phyloP scores from a whole-genome alignment of 2,329 filamentous ascomycete species.

The Colletotrichum tropicicola region DNA sequence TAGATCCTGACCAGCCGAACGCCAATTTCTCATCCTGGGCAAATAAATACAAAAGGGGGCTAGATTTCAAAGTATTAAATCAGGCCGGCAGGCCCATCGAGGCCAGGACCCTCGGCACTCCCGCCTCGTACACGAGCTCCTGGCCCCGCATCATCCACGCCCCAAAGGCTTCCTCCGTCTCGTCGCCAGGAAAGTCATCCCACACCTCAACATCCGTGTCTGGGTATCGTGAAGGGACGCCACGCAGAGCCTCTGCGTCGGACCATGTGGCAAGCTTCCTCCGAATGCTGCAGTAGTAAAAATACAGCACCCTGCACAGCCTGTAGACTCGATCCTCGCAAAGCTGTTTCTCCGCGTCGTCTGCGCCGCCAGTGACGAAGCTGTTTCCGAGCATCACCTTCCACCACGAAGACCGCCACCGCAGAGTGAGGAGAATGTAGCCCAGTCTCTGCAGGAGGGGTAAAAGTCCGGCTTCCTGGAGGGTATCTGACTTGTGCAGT shows the following conservation, averaged over 20 bases:
- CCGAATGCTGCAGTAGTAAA: conserved; percentile 53
- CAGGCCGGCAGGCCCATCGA: background rate
- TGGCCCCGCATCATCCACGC: conserved; percentile 48
- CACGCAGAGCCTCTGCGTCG: conserved; percentile 42
- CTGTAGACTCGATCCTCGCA: conserved; percentile 48
- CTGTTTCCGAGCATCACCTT: conserved; percentile 44
- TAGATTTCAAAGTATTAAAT: background rate
- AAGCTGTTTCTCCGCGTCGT: conserved; percentile 46
- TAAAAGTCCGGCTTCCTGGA: conserved; percentile 39
- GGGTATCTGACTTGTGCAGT: conserved; percentile 8
- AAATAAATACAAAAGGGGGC: background rate
- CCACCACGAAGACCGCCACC: conserved; percentile 56
- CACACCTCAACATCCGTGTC: conserved; percentile 48
- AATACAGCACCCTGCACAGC: conserved; percentile 53
- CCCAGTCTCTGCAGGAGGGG: conserved; percentile 19
- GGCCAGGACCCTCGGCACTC: conserved; percentile 36
- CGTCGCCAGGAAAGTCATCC: conserved; percentile 50
- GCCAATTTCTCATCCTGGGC: background rate
- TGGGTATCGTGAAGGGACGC: conserved; percentile 49
- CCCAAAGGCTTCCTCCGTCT: conserved; percentile 47
- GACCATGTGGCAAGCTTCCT: conserved; percentile 51
- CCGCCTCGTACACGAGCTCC: conserved; percentile 48
- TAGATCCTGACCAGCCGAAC: background rate
- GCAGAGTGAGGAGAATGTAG: conserved; percentile 45
- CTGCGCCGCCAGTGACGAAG: conserved; percentile 37